Percentiles rank a stretch among this genome's conserved stretches.
phyloP scores from a whole-genome alignment of 345 rosid species.

The Brassica carinata region DNA sequence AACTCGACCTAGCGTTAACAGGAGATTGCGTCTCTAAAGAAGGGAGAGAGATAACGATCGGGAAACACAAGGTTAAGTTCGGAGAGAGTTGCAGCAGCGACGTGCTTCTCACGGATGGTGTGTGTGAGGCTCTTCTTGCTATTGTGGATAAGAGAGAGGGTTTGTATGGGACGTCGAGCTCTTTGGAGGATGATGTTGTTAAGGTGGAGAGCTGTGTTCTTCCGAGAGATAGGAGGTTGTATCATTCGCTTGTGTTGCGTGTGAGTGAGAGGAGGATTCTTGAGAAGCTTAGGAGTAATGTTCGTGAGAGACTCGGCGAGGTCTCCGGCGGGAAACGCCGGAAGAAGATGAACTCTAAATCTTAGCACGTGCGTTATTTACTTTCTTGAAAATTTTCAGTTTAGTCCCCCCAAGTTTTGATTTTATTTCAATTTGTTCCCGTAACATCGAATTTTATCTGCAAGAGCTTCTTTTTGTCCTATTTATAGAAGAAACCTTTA shows the following conservation, averaged over 20 bases:
- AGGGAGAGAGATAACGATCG: slow-evolving; percentile 39
- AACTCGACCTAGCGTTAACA: slow-evolving; percentile 49
- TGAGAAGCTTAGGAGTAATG: slow-evolving; percentile 59
- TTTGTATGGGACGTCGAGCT: slow-evolving; percentile 47
- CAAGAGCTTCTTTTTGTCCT: neutral
- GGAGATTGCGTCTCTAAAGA: slow-evolving; percentile 10
- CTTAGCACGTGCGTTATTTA: neutral
- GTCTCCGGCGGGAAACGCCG: slow-evolving; percentile 30
- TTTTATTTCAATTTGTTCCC: neutral
- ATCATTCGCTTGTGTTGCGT: slow-evolving; percentile 63
- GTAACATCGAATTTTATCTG: neutral
- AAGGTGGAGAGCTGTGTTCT: slow-evolving; percentile 44
- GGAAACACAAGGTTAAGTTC: slow-evolving; percentile 36
- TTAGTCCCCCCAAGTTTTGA: neutral
- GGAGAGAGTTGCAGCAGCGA: slow-evolving; percentile 42
- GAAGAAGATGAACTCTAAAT: slow-evolving; percentile 24
- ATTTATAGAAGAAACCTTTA: neutral
- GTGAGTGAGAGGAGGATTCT: slow-evolving; percentile 76
- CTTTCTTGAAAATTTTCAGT: neutral
- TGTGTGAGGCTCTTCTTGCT: slow-evolving; percentile 59
- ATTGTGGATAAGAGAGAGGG: slow-evolving; percentile 71
- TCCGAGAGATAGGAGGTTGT: slow-evolving; percentile 54
- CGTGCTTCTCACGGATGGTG: slow-evolving; percentile 59
- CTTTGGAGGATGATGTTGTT: slow-evolving; percentile 54
- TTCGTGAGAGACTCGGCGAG: slow-evolving; percentile 2